phyloP scores from a whole-genome alignment of 176 grass and related monocot genomes.

The Tillandsia fasciculata region DNA sequence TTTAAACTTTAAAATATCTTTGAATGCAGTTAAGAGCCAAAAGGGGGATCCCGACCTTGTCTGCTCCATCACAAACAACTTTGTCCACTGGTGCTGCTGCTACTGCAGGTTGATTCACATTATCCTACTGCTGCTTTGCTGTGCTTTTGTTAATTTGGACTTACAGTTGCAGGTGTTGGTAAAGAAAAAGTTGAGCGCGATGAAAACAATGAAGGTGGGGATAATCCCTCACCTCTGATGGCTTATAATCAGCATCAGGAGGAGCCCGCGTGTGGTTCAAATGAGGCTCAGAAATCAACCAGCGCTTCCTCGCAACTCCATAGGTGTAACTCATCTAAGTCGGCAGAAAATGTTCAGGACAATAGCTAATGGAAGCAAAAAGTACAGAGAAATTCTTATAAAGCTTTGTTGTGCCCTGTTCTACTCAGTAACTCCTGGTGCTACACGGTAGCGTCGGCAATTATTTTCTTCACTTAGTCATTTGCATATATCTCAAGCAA shows the following conservation, averaged over 20 bases:
- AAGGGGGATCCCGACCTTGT: conserved; percentile 34
- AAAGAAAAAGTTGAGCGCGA: conserved; percentile 47
- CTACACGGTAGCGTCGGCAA: neutral
- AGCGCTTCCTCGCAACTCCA: conserved; percentile 25
- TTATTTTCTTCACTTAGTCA: neutral
- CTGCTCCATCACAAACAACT: conserved; percentile 27
- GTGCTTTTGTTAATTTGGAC: neutral
- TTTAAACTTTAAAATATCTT: conserved; percentile 8
- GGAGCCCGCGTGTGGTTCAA: neutral
- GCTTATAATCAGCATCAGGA: conserved; percentile 19
- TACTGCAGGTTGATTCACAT: conserved; percentile 17
- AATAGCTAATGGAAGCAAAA: conserved; percentile 11
- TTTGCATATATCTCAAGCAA: neutral
- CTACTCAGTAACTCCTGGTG: neutral
- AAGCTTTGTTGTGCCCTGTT: no score
- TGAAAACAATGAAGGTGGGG: conserved; percentile 39
- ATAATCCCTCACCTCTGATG: conserved; percentile 20
- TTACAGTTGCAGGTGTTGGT: conserved; percentile 25
- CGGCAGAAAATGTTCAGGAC: conserved; percentile 32
- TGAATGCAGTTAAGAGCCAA: conserved; percentile 65
- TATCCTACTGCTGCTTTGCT: conserved; percentile 7
- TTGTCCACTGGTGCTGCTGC: conserved; percentile 22
- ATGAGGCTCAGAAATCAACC: conserved; percentile 33
- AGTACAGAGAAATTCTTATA: neutral
- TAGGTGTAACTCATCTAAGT: conserved; percentile 33